These are phyloP conservation scores for Scheffersomyces amazonensis DNA, from an alignment of 805 yeast species.

Conservation along the genomic window DNA sequence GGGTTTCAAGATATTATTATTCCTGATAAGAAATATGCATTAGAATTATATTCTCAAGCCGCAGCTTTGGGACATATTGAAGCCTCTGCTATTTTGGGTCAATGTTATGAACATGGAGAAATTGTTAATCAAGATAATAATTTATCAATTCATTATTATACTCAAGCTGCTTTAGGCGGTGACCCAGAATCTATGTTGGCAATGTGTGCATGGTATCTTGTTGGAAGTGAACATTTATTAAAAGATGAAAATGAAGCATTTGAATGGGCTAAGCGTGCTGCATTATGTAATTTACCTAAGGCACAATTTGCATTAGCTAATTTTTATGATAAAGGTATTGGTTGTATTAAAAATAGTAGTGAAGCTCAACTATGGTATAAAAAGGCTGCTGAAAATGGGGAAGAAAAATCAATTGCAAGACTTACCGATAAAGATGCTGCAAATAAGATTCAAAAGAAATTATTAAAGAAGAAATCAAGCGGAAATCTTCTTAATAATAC, in stretches of 20 bases:
- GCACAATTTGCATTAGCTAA: slow-evolving; percentile 86
- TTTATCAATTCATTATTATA: slow-evolving; percentile 86
- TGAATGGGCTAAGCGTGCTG: slow-evolving; percentile 92
- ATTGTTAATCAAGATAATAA: slow-evolving; percentile 74
- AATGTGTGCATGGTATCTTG: slow-evolving; percentile 94
- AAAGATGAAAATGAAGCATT: slow-evolving; percentile 83
- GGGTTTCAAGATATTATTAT: slow-evolving; percentile 89
- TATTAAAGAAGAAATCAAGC: slow-evolving; percentile 22
- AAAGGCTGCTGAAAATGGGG: slow-evolving; percentile 63
- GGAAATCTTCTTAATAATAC: slow-evolving; percentile 3
- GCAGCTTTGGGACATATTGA: slow-evolving; percentile 85
- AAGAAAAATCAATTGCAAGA: slow-evolving; percentile 34
- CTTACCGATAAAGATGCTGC: slow-evolving; percentile 29
- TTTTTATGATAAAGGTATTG: slow-evolving; percentile 84
- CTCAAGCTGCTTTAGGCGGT: slow-evolving; percentile 85
- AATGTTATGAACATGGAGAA: slow-evolving; percentile 79
- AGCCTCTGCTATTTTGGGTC: slow-evolving; percentile 77
- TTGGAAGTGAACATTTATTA: slow-evolving; percentile 84
- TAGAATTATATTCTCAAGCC: slow-evolving; percentile 81
- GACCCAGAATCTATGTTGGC: slow-evolving; percentile 90
- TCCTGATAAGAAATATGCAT: slow-evolving; percentile 78
- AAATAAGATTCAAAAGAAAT: slow-evolving; percentile 25
- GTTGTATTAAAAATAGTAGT: slow-evolving; percentile 58
- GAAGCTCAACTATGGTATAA: slow-evolving; percentile 74
- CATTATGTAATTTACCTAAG: slow-evolving; percentile 66